These are phyloP conservation scores for Leptographium wingfieldii DNA, from an alignment of 2,329 filamentous ascomycete species.

Conservation along the genomic window DNA sequence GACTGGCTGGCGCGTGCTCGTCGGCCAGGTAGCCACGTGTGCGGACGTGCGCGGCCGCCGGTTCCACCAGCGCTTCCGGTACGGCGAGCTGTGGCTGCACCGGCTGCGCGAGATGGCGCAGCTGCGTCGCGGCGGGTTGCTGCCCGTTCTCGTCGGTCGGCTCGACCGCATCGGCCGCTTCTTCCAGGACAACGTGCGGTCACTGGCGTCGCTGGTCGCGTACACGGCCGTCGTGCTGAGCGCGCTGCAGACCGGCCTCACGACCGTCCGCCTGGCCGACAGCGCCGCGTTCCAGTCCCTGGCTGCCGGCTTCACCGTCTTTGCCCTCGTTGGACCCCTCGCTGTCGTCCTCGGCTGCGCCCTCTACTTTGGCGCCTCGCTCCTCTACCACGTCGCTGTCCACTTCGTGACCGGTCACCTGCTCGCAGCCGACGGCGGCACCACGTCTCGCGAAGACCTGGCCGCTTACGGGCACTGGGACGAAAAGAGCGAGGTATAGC, in stretches of 20 bases:
- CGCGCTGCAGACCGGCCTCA: conserved; percentile 36
- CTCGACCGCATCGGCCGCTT: conserved; percentile 24
- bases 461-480: conserved; percentile 9
- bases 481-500: conserved; percentile 8
- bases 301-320: conserved; percentile 34
- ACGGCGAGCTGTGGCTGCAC: conserved; percentile 28
- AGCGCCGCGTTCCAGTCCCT: conserved; percentile 28
- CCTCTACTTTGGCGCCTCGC: conserved; percentile 10
- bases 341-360: conserved; percentile 9
- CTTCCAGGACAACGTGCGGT: conserved; percentile 28
- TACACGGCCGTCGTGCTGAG: conserved; percentile 33
- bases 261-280: conserved; percentile 19
- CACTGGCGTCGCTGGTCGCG: conserved; percentile 25
- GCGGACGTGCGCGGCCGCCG: conserved; percentile 17
- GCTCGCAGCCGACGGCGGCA: neutral
- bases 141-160: conserved; percentile 15
- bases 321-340: conserved; percentile 30
- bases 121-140: conserved; percentile 12
- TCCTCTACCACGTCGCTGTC: conserved; percentile 10
- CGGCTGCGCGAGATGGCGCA: conserved; percentile 28
- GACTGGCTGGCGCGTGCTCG: conserved; percentile 24
- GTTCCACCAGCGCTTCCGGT: conserved; percentile 25
- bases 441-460: neutral
- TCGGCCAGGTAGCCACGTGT: conserved; percentile 17
- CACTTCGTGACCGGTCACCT: conserved; percentile 9